These are phyloP conservation scores for Acephala macrosclerotiorum DNA, from an alignment of 2,329 filamentous ascomycete genomes.

Conservation along the genomic window DNA sequence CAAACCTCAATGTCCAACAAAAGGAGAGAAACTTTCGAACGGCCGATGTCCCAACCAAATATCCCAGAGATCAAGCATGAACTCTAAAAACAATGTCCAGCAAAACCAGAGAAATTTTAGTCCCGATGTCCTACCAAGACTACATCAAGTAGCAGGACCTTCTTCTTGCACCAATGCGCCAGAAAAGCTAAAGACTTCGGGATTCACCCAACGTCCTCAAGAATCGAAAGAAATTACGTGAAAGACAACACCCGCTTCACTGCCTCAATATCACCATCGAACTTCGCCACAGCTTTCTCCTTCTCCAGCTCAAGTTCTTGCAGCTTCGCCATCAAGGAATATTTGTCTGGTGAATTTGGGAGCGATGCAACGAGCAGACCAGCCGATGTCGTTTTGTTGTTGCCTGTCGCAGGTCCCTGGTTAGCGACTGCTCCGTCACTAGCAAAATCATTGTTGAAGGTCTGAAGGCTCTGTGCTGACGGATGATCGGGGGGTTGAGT, in stretches of 20 bases:
- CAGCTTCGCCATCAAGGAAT: conserved; percentile 19
- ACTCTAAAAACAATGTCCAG: not conserved
- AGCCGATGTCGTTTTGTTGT: not conserved
- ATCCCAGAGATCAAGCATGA: not conserved
- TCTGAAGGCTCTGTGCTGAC: not conserved
- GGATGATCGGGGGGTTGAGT: not conserved
- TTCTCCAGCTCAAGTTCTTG: conserved; percentile 23
- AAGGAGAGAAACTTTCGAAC: not conserved
- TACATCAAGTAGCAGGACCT: too few relatives aligned
- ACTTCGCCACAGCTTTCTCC: conserved; percentile 15
- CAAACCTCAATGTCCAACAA: not conserved
- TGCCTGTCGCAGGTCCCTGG: not conserved
- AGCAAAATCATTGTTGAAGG: not conserved
- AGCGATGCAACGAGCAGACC: not conserved
- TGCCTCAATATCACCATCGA: conserved; percentile 28
- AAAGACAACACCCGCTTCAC: conserved; percentile 26
- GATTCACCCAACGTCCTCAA: too few relatives aligned
- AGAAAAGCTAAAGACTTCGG: too few relatives aligned
- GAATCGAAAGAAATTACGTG: not conserved
- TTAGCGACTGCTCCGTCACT: too few relatives aligned
- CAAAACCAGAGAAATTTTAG: not conserved
- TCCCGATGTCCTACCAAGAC: not conserved
- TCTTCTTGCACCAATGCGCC: too few relatives aligned
- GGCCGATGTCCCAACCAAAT: not conserved
- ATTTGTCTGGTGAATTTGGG: conserved; percentile 2